Conservation (phyloP, 139 green algal genomes). For the Diplosphaera chodatii region DNA sequence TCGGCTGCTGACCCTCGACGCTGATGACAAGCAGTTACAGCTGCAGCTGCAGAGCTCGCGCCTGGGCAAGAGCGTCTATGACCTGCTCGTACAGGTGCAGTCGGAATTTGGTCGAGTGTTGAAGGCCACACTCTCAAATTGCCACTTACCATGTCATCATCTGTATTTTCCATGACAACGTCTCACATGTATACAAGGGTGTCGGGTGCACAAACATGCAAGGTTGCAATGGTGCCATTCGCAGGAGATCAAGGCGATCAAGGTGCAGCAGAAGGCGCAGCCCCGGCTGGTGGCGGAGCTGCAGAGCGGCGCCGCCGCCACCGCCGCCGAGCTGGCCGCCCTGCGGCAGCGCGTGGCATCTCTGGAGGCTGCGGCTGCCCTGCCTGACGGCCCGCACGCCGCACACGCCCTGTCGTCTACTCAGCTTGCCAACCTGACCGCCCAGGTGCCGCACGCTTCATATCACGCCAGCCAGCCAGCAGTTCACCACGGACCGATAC, state of each 20-base stretch:
- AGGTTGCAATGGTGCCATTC: no score
- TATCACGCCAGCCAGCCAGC: no score
- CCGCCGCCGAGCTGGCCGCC: constrained; percentile 1
- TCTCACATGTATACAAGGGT: no score
- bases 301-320: not conserved
- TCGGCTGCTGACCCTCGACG: not conserved
- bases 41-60: constrained; percentile 15
- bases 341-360: not conserved
- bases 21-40: not conserved
- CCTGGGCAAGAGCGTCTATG: constrained; percentile 34
- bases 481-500: no score
- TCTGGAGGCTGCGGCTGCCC: not conserved
- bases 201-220: not conserved
- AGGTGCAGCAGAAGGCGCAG: constrained; percentile 34
- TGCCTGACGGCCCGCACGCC: not conserved
- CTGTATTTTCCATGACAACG: no score
- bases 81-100: constrained; percentile 38
- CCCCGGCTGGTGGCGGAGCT: constrained; percentile 14
- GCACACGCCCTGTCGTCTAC: not conserved
- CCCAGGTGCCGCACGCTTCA: no score
- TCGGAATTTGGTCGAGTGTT: no score
- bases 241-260: constrained; percentile 29
- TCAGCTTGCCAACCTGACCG: not conserved
- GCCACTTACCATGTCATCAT: no score
- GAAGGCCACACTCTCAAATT: no score